Evolutionary conservation across 805 yeast genomes (phyloP).

Genomic region (Hanseniaspora jakobsenii): DNA sequence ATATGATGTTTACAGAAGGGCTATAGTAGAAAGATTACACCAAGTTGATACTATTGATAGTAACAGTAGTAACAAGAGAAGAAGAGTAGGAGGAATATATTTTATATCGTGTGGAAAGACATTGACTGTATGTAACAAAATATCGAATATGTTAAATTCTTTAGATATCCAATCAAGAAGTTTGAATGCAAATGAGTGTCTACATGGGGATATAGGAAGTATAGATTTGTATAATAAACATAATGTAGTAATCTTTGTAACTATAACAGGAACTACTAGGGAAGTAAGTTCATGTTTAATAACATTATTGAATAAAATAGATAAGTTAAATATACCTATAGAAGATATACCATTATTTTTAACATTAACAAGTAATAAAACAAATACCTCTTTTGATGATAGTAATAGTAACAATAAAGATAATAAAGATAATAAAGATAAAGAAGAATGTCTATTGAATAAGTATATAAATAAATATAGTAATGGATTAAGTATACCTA

Average conservation of each 20-base stretch:
- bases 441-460: too few relatives aligned
- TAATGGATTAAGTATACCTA: slow-evolving; percentile 28
- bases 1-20: slow-evolving; percentile 32
- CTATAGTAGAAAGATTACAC: slow-evolving; percentile 28
- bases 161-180: slow-evolving; percentile 55
- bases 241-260: slow-evolving; percentile 52
- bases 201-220: slow-evolving; percentile 81
- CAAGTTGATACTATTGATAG: too few relatives aligned
- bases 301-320: slow-evolving; percentile 25
- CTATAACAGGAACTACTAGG: slow-evolving; percentile 75
- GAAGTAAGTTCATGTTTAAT: slow-evolving; percentile 41
- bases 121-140: slow-evolving; percentile 61
- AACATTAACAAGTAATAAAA: slow-evolving; percentile 37
- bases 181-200: slow-evolving; percentile 76
- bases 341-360: slow-evolving; percentile 44
- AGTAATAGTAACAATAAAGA: too few relatives aligned
- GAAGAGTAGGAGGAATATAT: slow-evolving; percentile 49
- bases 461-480: slow-evolving; percentile 47
- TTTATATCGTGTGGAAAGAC: slow-evolving; percentile 80
- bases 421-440: too few relatives aligned
- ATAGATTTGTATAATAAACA: slow-evolving; percentile 36
- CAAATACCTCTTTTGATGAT: too few relatives aligned
- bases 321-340: slow-evolving; percentile 52
- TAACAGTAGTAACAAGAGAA: not conserved
- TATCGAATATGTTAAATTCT: slow-evolving; percentile 74